Evolutionary conservation across 2,329 filamentous ascomycete species (phyloP).

Genomic region (Lasiodiplodia sp.): DNA sequence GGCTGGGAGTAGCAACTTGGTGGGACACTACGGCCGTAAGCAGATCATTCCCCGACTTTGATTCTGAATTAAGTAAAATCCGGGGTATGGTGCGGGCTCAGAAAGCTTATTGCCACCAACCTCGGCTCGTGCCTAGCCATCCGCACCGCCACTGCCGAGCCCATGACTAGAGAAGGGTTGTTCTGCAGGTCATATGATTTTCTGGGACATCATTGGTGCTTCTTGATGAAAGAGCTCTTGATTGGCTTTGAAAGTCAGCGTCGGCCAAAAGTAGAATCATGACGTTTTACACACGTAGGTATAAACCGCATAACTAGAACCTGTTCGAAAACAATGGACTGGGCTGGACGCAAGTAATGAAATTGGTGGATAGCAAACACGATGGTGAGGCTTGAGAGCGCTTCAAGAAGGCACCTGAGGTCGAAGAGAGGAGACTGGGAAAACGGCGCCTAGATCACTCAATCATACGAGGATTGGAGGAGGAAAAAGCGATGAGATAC

Average conservation of each 20-base stretch:
- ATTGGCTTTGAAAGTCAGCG: not conserved
- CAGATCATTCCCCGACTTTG: not conserved
- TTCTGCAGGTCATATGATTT: constrained; percentile 13
- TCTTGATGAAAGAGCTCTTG: not conserved
- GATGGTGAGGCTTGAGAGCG: not conserved
- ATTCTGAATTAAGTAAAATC: constrained; percentile 3
- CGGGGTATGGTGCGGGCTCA: constrained; percentile 25
- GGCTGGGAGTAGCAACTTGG: not conserved
- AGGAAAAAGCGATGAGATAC: not conserved
- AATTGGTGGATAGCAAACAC: not conserved
- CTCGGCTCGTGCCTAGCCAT: constrained; percentile 17
- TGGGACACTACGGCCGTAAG: constrained; percentile 19
- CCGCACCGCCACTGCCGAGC: constrained; percentile 24
- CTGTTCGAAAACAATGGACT: not conserved
- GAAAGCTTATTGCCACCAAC: constrained; percentile 28
- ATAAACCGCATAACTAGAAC: not conserved
- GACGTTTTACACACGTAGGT: not conserved
- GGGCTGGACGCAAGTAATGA: not conserved
- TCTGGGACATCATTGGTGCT: constrained; percentile 1
- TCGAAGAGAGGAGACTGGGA: not conserved
- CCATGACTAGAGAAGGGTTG: not conserved
- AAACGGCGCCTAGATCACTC: not conserved
- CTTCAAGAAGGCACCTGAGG: not conserved
- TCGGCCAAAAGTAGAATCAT: not conserved
- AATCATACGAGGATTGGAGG: not conserved